A percentile compares a stretch with the other conserved stretches of the same genome.
phyloP scores from a whole-genome alignment of 208 protist species.

The Strigomonas culicis region DNA sequence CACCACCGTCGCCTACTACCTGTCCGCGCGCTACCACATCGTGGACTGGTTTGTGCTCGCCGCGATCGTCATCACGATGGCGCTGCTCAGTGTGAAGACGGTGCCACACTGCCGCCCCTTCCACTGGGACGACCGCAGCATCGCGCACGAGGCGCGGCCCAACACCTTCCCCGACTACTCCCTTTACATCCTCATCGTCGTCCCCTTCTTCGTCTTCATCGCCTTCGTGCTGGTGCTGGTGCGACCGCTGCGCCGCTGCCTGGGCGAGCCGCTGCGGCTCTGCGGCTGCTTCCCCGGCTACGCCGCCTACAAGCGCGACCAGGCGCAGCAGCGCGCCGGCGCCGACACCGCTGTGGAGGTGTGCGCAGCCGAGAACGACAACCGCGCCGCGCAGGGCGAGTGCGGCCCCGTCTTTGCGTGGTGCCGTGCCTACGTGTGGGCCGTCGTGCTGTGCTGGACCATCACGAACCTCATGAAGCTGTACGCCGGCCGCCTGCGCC shows the following conservation, averaged over 20 bases:
- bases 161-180: constrained; percentile 71
- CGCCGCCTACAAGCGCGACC: neutral
- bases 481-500: constrained; percentile 87
- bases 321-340: neutral
- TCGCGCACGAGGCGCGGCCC: constrained; percentile 34
- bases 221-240: constrained; percentile 33
- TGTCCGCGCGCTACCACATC: constrained; percentile 41
- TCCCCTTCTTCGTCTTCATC: constrained; percentile 31
- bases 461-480: constrained; percentile 55
- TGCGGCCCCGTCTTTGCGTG: constrained; percentile 47
- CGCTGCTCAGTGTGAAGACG: constrained; percentile 16
- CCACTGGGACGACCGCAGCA: constrained; percentile 65
- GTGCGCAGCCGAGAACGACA: neutral
- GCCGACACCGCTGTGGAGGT: neutral
- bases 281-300: constrained; percentile 2
- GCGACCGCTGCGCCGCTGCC: constrained; percentile 18
- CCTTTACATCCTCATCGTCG: constrained; percentile 34
- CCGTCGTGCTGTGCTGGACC: constrained; percentile 29
- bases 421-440: constrained; percentile 49
- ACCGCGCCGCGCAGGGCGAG: constrained; percentile 16
- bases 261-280: constrained; percentile 29
- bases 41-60: constrained; percentile 39
- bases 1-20: too few species aligned
- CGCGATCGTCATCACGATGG: constrained; percentile 14
- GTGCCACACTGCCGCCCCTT: constrained; percentile 62